Evolutionary conservation across 306 rosid species (phyloP), one percentile per base, ranked within the genome.

Genomic region (Ammopiptanthus mongolicus): DNA sequence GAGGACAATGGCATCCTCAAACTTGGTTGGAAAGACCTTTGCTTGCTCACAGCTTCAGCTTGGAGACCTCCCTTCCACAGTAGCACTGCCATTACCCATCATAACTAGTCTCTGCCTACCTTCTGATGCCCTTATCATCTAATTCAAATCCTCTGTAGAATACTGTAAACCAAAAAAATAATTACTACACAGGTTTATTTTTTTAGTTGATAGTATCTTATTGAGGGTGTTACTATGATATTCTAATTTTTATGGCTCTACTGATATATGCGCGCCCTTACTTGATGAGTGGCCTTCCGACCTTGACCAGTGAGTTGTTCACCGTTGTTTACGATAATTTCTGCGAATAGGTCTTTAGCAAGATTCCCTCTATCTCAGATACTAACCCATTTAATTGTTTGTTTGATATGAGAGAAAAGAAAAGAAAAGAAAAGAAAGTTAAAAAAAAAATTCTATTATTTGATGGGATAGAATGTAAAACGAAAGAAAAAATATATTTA

Each of bases 11-110:
- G 99, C 15, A 79, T 97, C 47, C 93, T 95, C 52, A 95, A 92
- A 80, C 93, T 95, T 64, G 99, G 99, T 56, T 95, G 99, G 99
- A 95, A 95, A 63, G 99, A 95, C 62, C 99, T 95, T 36, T 92
- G 97, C 73, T 86, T 95, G 87, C 97, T 95, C 58, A 95, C 99
- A 29, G 99, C 99, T 68, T 95, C 99, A 7, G 99, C 99, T 52
- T 95, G 99, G 99, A 88, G 93, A 58, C 99, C 97, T 9, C 87
- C 94, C 2, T 94, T 79, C 14, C 93, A 85, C 66, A 62, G 25
- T 17, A 15, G 67, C 52, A 25, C 74, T 21, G 51, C 81, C 50
- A 62, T 87, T 53, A 42, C 74, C 6, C 83, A 80, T 69, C 93
- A 58, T 46, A 51, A 41, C 15, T 71, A 19, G 11, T 7, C 3